Conservation (phyloP, 805 yeast genomes). For the Lachancea quebecensis region DNA sequence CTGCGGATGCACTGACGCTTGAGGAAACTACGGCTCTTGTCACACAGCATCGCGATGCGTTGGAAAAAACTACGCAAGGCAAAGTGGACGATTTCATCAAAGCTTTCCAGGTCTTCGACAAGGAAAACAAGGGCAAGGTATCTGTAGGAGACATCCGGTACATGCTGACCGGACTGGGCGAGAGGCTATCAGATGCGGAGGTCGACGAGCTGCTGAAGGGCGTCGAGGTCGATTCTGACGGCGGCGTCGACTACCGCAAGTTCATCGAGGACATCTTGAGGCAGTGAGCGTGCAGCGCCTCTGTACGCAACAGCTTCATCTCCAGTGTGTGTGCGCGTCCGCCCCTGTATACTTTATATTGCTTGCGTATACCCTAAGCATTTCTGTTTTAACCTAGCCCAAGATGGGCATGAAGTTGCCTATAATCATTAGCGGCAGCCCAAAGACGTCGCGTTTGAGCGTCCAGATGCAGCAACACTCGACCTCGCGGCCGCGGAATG, state of each 20-base stretch:
- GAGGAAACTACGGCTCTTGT: slow-evolving; percentile 24
- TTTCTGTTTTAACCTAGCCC: not conserved
- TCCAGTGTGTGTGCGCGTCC: not conserved
- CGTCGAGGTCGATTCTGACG: slow-evolving; percentile 86
- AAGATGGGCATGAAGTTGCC: slow-evolving; percentile 84
- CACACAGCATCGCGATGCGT: slow-evolving; percentile 18
- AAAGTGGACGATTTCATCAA: slow-evolving; percentile 69
- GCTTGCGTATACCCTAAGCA: not conserved
- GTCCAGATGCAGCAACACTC: slow-evolving; percentile 89
- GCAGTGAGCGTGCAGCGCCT: slow-evolving; percentile 42
- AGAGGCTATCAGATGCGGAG: slow-evolving; percentile 81
- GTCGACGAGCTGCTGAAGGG: slow-evolving; percentile 96
- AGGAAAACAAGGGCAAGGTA: slow-evolving; percentile 89
- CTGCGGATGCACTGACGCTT: slow-evolving; percentile 21
- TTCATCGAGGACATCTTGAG: slow-evolving; percentile 90
- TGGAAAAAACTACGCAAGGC: slow-evolving; percentile 29
- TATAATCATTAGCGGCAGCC: slow-evolving; percentile 93
- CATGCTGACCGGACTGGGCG: slow-evolving; percentile 93
- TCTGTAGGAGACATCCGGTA: slow-evolving; percentile 96
- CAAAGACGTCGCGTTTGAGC: slow-evolving; percentile 87
- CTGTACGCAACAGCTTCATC: not conserved
- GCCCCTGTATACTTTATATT: not conserved
- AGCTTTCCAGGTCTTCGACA: slow-evolving; percentile 96
- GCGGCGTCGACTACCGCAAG: slow-evolving; percentile 90
- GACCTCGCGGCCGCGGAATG: slow-evolving; percentile 42